Evolutionary conservation across 2,329 filamentous ascomycete genomes (phyloP).

Genomic region (Blastomyces percursus): DNA sequence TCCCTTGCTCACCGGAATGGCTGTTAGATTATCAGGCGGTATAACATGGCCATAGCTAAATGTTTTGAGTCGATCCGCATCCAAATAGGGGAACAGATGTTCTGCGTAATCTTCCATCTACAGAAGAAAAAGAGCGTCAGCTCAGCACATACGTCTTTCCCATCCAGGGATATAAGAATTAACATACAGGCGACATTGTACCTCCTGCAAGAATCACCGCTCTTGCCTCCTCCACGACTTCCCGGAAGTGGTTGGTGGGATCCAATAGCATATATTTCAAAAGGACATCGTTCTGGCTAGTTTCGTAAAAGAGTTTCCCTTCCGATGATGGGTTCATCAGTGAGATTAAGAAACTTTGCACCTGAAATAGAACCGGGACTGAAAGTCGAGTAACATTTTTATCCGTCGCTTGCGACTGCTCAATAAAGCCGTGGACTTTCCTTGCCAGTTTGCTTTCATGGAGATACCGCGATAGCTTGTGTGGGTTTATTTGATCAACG

Average conservation of each 20-base stretch:
- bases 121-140: constrained; percentile 7
- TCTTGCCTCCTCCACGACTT: constrained; percentile 71
- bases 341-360: constrained; percentile 61
- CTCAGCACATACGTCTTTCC: neutral
- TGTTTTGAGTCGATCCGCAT: constrained; percentile 55
- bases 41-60: constrained; percentile 94
- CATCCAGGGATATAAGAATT: constrained; percentile 4
- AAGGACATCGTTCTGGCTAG: constrained; percentile 40
- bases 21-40: constrained; percentile 66
- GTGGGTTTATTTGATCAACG: constrained; percentile 90
- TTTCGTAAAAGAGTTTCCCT: constrained; percentile 49
- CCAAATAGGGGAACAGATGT: constrained; percentile 71
- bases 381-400: constrained; percentile 19
- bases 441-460: constrained; percentile 85
- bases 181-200: constrained; percentile 75
- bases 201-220: constrained; percentile 87
- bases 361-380: constrained; percentile 49
- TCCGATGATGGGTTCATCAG: constrained; percentile 74
- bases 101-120: constrained; percentile 75
- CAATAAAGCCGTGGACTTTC: constrained; percentile 83
- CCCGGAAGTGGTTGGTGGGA: constrained; percentile 80
- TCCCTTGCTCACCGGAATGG: constrained; percentile 54
- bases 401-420: constrained; percentile 28
- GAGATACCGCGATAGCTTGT: constrained; percentile 76
- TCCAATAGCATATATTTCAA: constrained; percentile 84